These are phyloP conservation scores for Botrytis deweyae DNA, from an alignment of 2,329 filamentous ascomycete species.

Conservation along the genomic window DNA sequence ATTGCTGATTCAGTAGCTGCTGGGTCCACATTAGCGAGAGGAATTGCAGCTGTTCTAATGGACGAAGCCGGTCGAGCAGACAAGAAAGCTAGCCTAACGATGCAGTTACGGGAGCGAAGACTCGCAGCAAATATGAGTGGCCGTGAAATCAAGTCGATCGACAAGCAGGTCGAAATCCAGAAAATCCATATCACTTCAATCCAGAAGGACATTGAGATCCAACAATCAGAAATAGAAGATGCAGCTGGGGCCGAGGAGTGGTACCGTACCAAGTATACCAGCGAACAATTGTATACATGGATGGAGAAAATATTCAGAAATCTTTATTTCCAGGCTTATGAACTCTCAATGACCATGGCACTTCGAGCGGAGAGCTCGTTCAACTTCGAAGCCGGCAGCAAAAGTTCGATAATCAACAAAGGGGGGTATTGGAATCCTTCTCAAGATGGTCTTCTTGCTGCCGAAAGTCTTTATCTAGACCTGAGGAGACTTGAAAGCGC, in stretches of 20 bases:
- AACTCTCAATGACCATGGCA: not conserved
- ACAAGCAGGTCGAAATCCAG: not conserved
- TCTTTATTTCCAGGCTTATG: not conserved
- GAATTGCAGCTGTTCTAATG: not conserved
- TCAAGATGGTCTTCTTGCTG: constrained; percentile 21
- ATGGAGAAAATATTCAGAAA: not conserved
- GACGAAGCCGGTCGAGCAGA: constrained; percentile 1
- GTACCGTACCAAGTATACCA: constrained; percentile 4
- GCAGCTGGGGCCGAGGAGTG: not conserved
- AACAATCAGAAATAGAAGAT: not conserved
- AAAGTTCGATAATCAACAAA: not conserved
- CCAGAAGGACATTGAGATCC: constrained; percentile 1
- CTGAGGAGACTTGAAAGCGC: constrained; percentile 11
- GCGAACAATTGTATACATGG: constrained; percentile 4
- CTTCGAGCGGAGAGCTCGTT: constrained; percentile 3
- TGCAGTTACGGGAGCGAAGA: constrained; percentile 7
- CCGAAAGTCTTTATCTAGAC: constrained; percentile 11
- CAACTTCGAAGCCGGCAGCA: not conserved
- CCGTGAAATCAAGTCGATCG: constrained; percentile 6
- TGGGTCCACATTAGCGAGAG: not conserved
- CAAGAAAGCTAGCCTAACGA: constrained; percentile 4
- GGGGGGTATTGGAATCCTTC: constrained; percentile 11
- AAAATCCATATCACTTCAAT: not conserved
- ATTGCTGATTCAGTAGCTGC: not conserved
- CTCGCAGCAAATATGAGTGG: constrained; percentile 7